phyloP scores from a whole-genome alignment of 148 eudicot genomes.

The Pouteria glomerata region DNA sequence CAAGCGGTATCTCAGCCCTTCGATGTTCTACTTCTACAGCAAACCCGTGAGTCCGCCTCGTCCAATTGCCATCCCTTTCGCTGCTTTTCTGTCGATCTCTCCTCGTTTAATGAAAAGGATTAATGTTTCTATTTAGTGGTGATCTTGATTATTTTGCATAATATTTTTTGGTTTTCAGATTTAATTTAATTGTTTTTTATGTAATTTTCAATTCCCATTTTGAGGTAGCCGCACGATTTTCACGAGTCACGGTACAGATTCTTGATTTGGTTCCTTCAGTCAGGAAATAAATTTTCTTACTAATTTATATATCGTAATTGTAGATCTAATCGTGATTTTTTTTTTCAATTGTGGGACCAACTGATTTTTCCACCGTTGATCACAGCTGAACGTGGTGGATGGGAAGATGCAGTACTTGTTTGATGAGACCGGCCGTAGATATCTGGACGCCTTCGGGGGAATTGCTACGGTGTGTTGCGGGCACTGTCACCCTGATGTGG shows the following conservation, averaged over 20 bases:
- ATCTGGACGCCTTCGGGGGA: conserved; percentile 88
- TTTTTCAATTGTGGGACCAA: no score
- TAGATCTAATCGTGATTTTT: no score
- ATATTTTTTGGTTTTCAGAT: neutral
- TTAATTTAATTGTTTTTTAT: neutral
- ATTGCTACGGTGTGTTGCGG: conserved; percentile 92
- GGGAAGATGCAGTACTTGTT: conserved; percentile 95
- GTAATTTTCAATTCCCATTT: neutral
- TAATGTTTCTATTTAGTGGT: no score
- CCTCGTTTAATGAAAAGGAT: neutral
- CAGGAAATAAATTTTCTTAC: no score
- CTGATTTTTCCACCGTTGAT: neutral
- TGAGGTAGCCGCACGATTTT: no score
- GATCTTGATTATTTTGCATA: neutral
- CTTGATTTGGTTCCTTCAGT: no score
- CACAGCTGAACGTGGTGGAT: conserved; percentile 77
- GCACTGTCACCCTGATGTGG: conserved; percentile 92
- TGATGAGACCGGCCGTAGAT: conserved; percentile 85
- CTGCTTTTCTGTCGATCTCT: neutral
- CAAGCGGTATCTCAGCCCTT: conserved; percentile 73
- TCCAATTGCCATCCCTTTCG: neutral
- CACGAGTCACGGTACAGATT: no score
- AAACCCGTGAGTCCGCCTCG: conserved; percentile 46
- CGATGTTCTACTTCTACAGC: conserved; percentile 71
- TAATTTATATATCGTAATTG: no score